These are phyloP conservation scores for Puccinia polysora DNA, from an alignment of 1,284 basidiomycete genomes.

Conservation along the genomic window DNA sequence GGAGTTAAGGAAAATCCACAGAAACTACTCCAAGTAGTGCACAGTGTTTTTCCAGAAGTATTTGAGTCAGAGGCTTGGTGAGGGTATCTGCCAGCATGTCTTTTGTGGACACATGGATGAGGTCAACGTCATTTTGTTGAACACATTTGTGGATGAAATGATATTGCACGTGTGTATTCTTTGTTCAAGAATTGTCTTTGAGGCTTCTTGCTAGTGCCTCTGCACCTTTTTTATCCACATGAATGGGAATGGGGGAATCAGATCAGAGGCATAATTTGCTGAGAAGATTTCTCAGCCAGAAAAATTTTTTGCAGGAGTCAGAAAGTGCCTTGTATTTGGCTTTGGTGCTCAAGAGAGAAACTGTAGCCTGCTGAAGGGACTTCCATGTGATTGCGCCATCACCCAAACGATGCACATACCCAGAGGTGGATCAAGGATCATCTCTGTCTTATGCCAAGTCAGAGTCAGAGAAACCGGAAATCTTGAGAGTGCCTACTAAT, in stretches of 20 bases:
- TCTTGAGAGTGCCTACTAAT: neutral
- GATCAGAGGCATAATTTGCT: neutral
- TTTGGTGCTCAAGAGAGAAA: no score
- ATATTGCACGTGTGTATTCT: neutral
- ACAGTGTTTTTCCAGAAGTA: no score
- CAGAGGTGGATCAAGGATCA: no score
- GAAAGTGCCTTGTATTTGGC: no score
- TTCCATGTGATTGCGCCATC: no score
- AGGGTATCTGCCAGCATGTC: constrained; percentile 21
- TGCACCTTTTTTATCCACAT: constrained; percentile 13
- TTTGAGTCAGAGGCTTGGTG: constrained; percentile 12
- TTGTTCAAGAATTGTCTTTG: neutral
- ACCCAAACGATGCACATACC: no score
- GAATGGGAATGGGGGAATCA: neutral
- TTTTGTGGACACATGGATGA: neutral
- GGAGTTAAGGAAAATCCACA: no score
- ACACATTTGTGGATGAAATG: constrained; percentile 12
- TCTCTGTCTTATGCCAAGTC: neutral
- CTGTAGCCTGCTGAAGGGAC: no score
- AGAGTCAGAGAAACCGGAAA: neutral
- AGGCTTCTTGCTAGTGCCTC: neutral
- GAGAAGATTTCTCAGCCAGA: constrained; percentile 5
- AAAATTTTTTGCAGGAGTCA: neutral
- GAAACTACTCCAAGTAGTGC: no score
- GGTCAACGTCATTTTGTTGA: neutral